A percentile compares a stretch with the other conserved stretches of the same genome.
phyloP scores from a whole-genome alignment of 1,139 yeast genomes.

The Saccharomyces hybrid region DNA sequence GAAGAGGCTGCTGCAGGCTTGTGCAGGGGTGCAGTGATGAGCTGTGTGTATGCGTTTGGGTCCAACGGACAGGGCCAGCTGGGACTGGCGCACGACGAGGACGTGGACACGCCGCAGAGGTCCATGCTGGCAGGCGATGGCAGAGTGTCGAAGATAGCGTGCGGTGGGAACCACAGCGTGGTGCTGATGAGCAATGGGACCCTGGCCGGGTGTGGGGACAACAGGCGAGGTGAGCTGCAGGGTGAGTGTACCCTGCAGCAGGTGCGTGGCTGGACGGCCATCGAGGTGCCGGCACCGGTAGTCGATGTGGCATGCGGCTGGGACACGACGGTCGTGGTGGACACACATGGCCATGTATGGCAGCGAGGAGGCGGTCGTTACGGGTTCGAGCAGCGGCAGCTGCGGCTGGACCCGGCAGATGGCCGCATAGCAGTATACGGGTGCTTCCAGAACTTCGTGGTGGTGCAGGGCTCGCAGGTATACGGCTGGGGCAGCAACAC shows the following conservation, averaged over 20 bases:
- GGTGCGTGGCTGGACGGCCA: slow-evolving; percentile 8
- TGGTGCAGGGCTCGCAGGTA: slow-evolving; percentile 39
- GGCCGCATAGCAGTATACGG: slow-evolving; percentile 10
- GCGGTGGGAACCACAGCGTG: slow-evolving; percentile 88
- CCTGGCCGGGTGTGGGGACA: slow-evolving; percentile 55
- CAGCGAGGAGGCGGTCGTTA: not conserved
- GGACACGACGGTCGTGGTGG: slow-evolving; percentile 58
- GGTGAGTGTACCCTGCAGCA: slow-evolving; percentile 2
- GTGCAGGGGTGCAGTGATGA: slow-evolving; percentile 3
- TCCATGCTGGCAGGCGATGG: slow-evolving; percentile 10
- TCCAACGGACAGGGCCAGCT: slow-evolving; percentile 78
- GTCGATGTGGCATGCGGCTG: slow-evolving; percentile 50
- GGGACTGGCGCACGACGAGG: slow-evolving; percentile 55
- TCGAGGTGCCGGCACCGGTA: slow-evolving; percentile 15
- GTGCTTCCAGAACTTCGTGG: slow-evolving; percentile 30
- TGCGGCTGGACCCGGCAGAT: not conserved
- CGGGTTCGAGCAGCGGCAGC: not conserved
- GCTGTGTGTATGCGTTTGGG: slow-evolving; percentile 49
- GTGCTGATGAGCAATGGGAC: slow-evolving; percentile 48
- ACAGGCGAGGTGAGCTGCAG: slow-evolving; percentile 42
- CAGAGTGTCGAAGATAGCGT: slow-evolving; percentile 40
- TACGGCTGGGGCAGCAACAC: slow-evolving; percentile 82
- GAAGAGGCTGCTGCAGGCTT: not conserved
- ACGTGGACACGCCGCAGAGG: slow-evolving; percentile 33
- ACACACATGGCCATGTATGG: not conserved